Evolutionary conservation across 2,329 filamentous ascomycete species (phyloP).

Genomic region (Ascochyta rabiei): DNA sequence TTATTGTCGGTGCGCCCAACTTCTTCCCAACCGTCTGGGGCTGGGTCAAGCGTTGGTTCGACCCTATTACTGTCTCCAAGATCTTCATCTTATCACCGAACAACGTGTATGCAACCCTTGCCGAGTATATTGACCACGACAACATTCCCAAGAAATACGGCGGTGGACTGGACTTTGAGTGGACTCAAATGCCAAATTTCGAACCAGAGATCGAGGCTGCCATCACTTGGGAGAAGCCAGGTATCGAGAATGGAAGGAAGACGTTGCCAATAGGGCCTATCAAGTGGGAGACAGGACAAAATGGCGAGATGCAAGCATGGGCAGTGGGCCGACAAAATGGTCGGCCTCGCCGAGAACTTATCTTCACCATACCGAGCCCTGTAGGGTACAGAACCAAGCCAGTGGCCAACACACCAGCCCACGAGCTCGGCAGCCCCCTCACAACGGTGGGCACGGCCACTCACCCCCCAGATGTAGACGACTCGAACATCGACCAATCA

Average conservation of each 20-base stretch:
- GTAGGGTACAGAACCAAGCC: constrained; percentile 37
- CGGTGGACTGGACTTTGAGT: constrained; percentile 81
- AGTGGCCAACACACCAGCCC: constrained; percentile 38
- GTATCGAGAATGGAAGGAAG: constrained; percentile 40
- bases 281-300: constrained; percentile 51
- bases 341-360: constrained; percentile 44
- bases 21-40: constrained; percentile 95
- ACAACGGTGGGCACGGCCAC: constrained; percentile 45
- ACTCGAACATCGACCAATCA: constrained; percentile 21
- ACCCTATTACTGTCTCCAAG: constrained; percentile 84
- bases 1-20: constrained; percentile 84
- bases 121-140: constrained; percentile 77
- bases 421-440: constrained; percentile 29
- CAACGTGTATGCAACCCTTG: constrained; percentile 78
- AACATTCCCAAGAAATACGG: constrained; percentile 92
- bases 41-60: constrained; percentile 94
- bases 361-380: constrained; percentile 48
- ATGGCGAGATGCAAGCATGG: constrained; percentile 53
- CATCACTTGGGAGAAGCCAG: constrained; percentile 50
- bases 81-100: constrained; percentile 83
- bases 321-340: constrained; percentile 54
- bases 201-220: constrained; percentile 60
- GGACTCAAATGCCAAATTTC: constrained; percentile 75
- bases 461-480: constrained; percentile 41
- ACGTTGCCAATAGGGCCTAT: constrained; percentile 57